A percentile compares a stretch with the other conserved stretches of the same genome.
phyloP scores from a whole-genome alignment of 176 grass and related monocot species.

The Cymbopogon citratus region DNA sequence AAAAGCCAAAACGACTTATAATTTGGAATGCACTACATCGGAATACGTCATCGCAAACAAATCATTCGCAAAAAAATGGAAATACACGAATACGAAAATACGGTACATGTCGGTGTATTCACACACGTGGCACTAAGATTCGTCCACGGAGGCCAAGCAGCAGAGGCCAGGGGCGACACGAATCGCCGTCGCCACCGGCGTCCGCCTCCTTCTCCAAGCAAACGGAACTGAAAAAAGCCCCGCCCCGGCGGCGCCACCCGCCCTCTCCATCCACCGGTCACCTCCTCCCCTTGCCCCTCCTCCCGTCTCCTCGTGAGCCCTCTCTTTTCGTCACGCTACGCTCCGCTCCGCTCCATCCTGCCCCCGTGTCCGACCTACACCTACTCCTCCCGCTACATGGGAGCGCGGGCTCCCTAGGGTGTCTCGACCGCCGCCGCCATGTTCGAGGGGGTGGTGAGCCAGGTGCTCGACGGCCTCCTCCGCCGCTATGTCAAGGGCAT shows the following conservation, averaged over 20 bases:
- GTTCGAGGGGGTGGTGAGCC: constrained; percentile 97
- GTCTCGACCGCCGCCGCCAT: constrained; percentile 30
- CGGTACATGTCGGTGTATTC: background rate
- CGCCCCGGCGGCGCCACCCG: background rate
- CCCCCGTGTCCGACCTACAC: background rate
- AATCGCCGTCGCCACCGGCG: constrained; percentile 22
- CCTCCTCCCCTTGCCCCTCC: background rate
- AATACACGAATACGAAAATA: background rate
- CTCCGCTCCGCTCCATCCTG: background rate
- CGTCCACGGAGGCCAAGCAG: background rate
- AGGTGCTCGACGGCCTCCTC: constrained; percentile 85
- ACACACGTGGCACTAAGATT: background rate
- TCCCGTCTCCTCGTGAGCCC: background rate
- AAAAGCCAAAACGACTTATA: too few species aligned
- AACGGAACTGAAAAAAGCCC: constrained; percentile 20
- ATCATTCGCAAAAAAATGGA: background rate
- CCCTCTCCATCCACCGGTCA: background rate
- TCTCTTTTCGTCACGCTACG: too few species aligned
- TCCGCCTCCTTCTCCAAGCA: constrained; percentile 40
- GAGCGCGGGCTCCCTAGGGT: constrained; percentile 24
- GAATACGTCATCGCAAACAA: background rate
- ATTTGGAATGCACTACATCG: too few species aligned
- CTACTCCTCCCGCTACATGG: constrained; percentile 32
- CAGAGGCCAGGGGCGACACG: background rate
- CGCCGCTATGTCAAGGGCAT: constrained; percentile 91